Base-by-base conservation (phyloP, 257 asterid species). In the Cinchona pubescens region DNA sequence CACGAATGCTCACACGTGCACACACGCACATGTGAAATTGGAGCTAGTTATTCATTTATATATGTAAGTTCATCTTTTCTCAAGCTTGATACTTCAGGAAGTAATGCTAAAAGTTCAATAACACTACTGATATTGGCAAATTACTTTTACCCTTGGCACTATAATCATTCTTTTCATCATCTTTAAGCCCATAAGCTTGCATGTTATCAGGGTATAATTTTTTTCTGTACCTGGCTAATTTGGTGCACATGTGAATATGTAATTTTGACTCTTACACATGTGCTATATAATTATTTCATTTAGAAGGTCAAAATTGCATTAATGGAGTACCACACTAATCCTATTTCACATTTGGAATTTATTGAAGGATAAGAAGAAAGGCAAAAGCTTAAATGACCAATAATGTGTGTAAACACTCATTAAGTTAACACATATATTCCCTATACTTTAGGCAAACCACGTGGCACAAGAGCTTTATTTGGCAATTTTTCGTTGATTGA, bases 31-130 rank as follows among this genome's bases (percentile, higher is more conserved):
- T n/a, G n/a, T n/a, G n/a, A n/a, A n/a, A n/a, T n/a, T n/a, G n/a
- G n/a, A n/a, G n/a, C n/a, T n/a, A n/a, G n/a, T n/a, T n/a, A n/a
- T n/a, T n/a, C n/a, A n/a, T n/a, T n/a, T n/a, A n/a, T n/a, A n/a
- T n/a, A n/a, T n/a, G n/a, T n/a, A n/a, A n/a, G n/a, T n/a, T n/a
- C n/a, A 15, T 46, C 53, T 46, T 46, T 19, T 46, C 53, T 46
- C 53, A 46, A 46, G 15, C 53, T 46, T 13, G 53, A 87, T 80
- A 7, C 87, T 84, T 48, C 87, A 79, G 30, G 76, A 82, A 71
- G 88, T 79, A 51, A 82, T 82, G 61, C 76, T 42, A 29, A 82
- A 75, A 45, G 53, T 46, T 12, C 53, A 84, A 84, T 56, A 80
- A 76, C 34, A 9, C 43, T 4, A 40, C 15, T 46, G 53, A 46